Base-by-base conservation (phyloP, 2,329 filamentous ascomycete genomes). In the Aspergillus puulaauensis region DNA sequence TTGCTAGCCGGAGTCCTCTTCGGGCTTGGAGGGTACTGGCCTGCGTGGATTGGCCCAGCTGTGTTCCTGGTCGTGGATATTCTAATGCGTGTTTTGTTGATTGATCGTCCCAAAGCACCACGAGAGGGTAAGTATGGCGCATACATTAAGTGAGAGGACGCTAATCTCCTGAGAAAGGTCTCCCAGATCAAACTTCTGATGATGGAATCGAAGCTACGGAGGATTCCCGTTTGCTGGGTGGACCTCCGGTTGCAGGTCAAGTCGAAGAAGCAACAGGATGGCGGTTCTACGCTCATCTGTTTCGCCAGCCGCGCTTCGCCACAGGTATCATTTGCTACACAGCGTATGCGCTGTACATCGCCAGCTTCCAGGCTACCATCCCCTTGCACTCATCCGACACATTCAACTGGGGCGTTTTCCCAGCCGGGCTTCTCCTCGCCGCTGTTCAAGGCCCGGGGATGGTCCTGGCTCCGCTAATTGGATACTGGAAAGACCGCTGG, bases 331-430 rank as follows among this genome's bases (percentile, higher is more conserved):
- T 51, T 7, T n/a, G n/a, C n/a, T n/a, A 51, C 9, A 39, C 11
- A 15, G 12, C 40, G 12, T 23, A 21, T 9, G 48, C 48, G 9
- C 15, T 35, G 17, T 14, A 21, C 3, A 51, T 51, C 21, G 48
- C 48, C 35, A 51, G 48, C 19, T 51, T 51, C 48, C n/a, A 51
- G 31, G 31, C 48, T n/a, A 51, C 48, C 17, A 39, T 51, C 19
- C 48, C 48, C 3, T 19, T 51, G 19, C 48, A 51, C 48, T 21
- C 24, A n/a, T 14, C 23, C 2, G 35, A 37, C 35, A 19, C 39
- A 15, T 51, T 51, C 14, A 15, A 51, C 14, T 51, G 48, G 48
- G 33, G 23, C 15, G 14, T 19, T 41, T 23, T 51, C 4, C 33
- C 14, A 14, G 48, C 35, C 6, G 48, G 48, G 3, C 27, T 51